A percentile compares a stretch with the other conserved stretches of the same genome.
Evolutionary conservation across 495 filamentous ascomycete genomes (phyloP).

Genomic region (Chaetomidium leptoderma): DNA sequence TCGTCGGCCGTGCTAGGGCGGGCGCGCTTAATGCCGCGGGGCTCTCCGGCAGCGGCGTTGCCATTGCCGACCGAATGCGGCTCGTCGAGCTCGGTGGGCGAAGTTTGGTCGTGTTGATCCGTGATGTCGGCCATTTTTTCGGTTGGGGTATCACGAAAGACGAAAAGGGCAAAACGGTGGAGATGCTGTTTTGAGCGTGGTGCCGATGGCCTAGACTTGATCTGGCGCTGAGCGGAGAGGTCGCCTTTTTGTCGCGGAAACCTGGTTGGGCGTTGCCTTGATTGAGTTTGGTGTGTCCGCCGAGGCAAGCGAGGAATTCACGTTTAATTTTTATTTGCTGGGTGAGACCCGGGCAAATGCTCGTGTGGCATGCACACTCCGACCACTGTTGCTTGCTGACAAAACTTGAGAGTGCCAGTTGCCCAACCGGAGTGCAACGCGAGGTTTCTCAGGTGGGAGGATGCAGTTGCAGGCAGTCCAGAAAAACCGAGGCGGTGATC

Average conservation of each 20-base stretch:
- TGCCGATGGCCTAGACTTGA: slow-evolving; percentile 57
- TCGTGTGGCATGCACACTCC: slow-evolving; percentile 31
- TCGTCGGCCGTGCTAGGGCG: slow-evolving; percentile 82
- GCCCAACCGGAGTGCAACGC: slow-evolving; percentile 21
- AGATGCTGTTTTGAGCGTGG: slow-evolving; percentile 55
- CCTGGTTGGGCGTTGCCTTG: slow-evolving; percentile 51
- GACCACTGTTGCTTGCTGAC: slow-evolving; percentile 8
- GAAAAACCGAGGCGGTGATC: slow-evolving; percentile 22
- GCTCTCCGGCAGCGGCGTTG: slow-evolving; percentile 54
- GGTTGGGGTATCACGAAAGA: slow-evolving; percentile 47
- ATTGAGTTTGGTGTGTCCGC: slow-evolving; percentile 50
- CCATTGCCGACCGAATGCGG: slow-evolving; percentile 61
- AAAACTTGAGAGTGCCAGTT: slow-evolving; percentile 20
- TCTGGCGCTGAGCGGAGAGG: slow-evolving; percentile 53
- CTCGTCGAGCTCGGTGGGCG: slow-evolving; percentile 59
- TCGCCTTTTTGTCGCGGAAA: slow-evolving; percentile 48
- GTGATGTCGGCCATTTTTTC: slow-evolving; percentile 59
- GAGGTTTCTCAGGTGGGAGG: background rate
- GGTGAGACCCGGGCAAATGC: slow-evolving; percentile 30
- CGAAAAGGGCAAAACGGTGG: slow-evolving; percentile 48
- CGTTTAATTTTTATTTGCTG: slow-evolving; percentile 41
- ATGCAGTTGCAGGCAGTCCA: background rate
- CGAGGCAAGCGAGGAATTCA: slow-evolving; percentile 47
- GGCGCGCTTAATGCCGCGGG: slow-evolving; percentile 83
- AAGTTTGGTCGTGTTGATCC: slow-evolving; percentile 56